phyloP scores from a whole-genome alignment of 2,329 filamentous ascomycete species.

The Alternaria alternata region DNA sequence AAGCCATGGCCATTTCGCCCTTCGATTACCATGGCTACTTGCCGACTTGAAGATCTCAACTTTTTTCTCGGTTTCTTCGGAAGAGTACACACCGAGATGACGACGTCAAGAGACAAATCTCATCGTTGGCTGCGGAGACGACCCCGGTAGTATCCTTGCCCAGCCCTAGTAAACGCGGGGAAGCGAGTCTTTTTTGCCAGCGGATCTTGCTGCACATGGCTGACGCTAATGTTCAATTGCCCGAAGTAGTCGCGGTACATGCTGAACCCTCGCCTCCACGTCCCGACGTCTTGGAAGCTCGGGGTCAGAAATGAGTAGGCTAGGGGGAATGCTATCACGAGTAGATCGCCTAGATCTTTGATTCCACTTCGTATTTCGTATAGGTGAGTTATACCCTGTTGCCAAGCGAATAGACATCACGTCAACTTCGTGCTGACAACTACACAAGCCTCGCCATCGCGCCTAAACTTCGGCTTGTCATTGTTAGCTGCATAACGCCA shows the following conservation, averaged over 20 bases:
- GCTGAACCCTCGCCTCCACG: not conserved
- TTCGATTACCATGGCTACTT: not conserved
- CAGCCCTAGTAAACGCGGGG: constrained; percentile 17
- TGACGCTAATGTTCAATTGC: not conserved
- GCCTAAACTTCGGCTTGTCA: not conserved
- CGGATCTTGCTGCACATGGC: constrained; percentile 1
- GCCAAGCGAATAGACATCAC: not conserved
- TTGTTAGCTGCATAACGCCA: not conserved
- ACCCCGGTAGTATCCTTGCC: not conserved
- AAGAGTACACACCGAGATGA: constrained; percentile 17
- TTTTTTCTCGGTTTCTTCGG: constrained; percentile 2
- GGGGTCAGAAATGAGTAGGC: not conserved
- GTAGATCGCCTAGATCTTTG: not conserved
- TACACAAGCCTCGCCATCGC: not conserved
- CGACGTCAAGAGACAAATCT: constrained; percentile 3
- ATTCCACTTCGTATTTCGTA: not conserved
- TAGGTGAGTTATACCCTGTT: not conserved
- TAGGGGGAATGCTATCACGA: not conserved
- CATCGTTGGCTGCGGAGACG: not conserved
- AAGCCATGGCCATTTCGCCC: not conserved
- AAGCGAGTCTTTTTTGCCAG: constrained; percentile 8
- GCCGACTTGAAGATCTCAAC: not conserved
- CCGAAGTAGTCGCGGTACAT: constrained; percentile 2
- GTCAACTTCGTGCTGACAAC: not conserved
- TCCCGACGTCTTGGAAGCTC: not conserved